A percentile compares a stretch with the other conserved stretches of the same genome.
Evolutionary conservation across 352 stramenopile genomes (phyloP).

Genomic region (Albugo candida): DNA sequence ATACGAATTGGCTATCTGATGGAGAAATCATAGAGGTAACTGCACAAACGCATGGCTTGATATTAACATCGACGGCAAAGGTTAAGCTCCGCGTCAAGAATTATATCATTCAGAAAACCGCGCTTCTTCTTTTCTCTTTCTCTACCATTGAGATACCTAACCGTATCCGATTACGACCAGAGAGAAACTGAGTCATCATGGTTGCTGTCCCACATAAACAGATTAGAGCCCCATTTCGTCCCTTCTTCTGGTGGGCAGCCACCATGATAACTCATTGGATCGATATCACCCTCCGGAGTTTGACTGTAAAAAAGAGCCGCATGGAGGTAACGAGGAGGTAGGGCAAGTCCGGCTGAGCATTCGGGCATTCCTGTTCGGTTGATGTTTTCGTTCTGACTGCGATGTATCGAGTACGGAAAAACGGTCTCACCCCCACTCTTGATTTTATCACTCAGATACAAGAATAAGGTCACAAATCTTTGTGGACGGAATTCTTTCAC

Average conservation of each 20-base stretch:
- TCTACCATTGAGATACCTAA: too few relatives aligned
- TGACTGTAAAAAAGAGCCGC: slow-evolving; percentile 75
- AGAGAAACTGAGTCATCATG: too few relatives aligned
- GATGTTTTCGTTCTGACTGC: slow-evolving; percentile 47
- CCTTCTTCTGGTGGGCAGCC: slow-evolving; percentile 69
- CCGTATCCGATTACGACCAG: too few relatives aligned
- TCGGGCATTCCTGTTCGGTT: slow-evolving; percentile 57
- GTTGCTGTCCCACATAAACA: slow-evolving; percentile 58
- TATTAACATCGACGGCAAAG: too few relatives aligned
- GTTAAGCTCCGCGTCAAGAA: too few relatives aligned
- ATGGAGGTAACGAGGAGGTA: slow-evolving; percentile 45
- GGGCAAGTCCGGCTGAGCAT: slow-evolving; percentile 51
- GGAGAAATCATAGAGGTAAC: too few relatives aligned
- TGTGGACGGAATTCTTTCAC: slow-evolving; percentile 77
- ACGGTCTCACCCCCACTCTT: slow-evolving; percentile 91
- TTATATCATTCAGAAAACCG: too few relatives aligned
- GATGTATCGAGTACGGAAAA: slow-evolving; percentile 81
- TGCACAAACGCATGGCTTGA: too few relatives aligned
- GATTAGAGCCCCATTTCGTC: slow-evolving; percentile 73
- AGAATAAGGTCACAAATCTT: slow-evolving; percentile 90
- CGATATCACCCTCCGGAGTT: slow-evolving; percentile 45
- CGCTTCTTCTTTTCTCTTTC: too few relatives aligned
- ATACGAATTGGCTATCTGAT: too few relatives aligned
- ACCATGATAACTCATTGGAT: slow-evolving; percentile 61
- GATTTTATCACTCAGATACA: slow-evolving; percentile 92